Evolutionary conservation across 768 basidiomycete genomes (phyloP).

Genomic region (Porphyrellus cyaneotinctus): DNA sequence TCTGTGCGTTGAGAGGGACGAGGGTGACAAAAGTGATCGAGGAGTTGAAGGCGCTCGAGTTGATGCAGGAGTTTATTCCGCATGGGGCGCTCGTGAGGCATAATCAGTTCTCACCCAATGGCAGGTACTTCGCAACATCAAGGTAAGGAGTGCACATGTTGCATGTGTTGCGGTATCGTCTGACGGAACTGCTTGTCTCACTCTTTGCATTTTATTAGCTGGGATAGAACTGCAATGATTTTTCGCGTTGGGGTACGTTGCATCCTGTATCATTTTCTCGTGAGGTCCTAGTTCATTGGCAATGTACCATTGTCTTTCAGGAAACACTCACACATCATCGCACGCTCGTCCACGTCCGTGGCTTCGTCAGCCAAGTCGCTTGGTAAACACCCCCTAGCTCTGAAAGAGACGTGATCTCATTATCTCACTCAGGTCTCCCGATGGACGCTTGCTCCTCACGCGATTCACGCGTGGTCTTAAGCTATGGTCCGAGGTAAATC

Average conservation of each 20-base stretch:
- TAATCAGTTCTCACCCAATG: slow-evolving; percentile 52
- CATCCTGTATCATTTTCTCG: not conserved
- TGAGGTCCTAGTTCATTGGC: not conserved
- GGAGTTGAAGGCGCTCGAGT: slow-evolving; percentile 36
- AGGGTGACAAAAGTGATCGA: slow-evolving; percentile 39
- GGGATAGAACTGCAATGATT: slow-evolving; percentile 47
- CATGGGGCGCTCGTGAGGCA: slow-evolving; percentile 52
- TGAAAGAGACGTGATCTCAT: not conserved
- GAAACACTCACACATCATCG: slow-evolving; percentile 40
- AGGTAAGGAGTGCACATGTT: slow-evolving; percentile 31
- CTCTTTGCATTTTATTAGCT: slow-evolving; percentile 28
- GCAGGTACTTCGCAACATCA: slow-evolving; percentile 52
- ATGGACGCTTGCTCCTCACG: slow-evolving; percentile 41
- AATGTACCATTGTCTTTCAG: slow-evolving; percentile 21
- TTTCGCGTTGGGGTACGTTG: slow-evolving; percentile 42
- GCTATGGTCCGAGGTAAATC: slow-evolving; percentile 46
- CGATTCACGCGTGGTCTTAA: slow-evolving; percentile 47
- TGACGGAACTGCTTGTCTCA: not conserved
- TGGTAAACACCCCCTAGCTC: slow-evolving; percentile 31
- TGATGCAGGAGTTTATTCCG: slow-evolving; percentile 36
- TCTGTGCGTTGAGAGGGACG: slow-evolving; percentile 32
- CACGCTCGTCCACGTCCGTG: slow-evolving; percentile 45
- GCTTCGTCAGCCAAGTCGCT: slow-evolving; percentile 52
- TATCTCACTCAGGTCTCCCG: slow-evolving; percentile 39
- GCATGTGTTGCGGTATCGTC: not conserved